Evolutionary conservation across 441 rosid genomes (phyloP).

Genomic region (California macrophylla): DNA sequence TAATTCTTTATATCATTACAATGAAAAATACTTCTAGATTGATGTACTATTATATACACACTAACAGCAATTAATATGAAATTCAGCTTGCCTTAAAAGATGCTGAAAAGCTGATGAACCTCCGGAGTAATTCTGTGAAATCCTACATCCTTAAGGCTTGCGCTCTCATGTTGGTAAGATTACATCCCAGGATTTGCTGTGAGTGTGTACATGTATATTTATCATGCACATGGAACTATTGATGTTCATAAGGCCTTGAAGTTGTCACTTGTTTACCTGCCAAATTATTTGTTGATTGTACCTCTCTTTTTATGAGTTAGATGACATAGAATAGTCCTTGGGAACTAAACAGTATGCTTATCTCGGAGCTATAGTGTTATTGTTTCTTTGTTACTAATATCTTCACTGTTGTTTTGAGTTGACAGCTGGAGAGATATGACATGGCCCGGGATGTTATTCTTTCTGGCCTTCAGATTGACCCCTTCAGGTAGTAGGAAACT

Average conservation of each 20-base stretch:
- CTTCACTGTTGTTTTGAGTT: constrained; percentile 9
- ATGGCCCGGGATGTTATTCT: constrained; percentile 59
- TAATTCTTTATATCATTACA: constrained; percentile 1
- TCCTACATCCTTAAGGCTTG: constrained; percentile 51
- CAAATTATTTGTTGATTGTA: background rate
- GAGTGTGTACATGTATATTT: background rate
- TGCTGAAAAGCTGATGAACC: constrained; percentile 65
- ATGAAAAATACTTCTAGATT: constrained; percentile 1
- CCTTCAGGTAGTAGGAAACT: constrained; percentile 51
- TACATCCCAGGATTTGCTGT: constrained; percentile 4
- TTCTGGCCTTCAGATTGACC: constrained; percentile 86
- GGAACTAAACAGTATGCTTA: background rate
- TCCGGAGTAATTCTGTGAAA: constrained; percentile 43
- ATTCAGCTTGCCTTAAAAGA: constrained; percentile 90
- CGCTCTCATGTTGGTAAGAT: constrained; percentile 68
- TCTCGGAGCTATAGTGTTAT: background rate
- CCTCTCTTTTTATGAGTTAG: background rate
- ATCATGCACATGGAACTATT: constrained; percentile 5
- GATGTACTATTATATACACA: constrained; percentile 9
- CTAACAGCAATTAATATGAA: constrained; percentile 10
- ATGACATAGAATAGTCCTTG: background rate
- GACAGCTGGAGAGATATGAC: constrained; percentile 83
- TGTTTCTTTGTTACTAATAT: background rate
- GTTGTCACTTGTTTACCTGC: background rate
- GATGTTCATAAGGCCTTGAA: background rate